These are phyloP conservation scores for bread wheat (Triticum aestivum) DNA, from an alignment of 176 grass and related monocot genomes.

Conservation along the genomic window IWGSC_CS_RefSeq_v2.1 NC_057807.1:262665216-262665715, in stretches of 20 bases:
- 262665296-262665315: conserved; percentile 61
- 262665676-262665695: conserved; percentile 90
- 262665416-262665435: conserved; percentile 50
- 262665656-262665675: conserved; percentile 81
- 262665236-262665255: conserved; percentile 74
- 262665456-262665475: conserved; percentile 78
- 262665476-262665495: conserved; percentile 83
- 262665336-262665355: conserved; percentile 89
- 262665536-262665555: conserved; percentile 77
- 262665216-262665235: conserved; percentile 58
- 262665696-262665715: conserved; percentile 78
- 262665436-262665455: conserved; percentile 56
- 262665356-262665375: conserved; percentile 83
- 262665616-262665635: conserved; percentile 85
- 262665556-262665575: conserved; percentile 86
- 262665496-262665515: conserved; percentile 82
- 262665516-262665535: conserved; percentile 55
- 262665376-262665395: conserved; percentile 86
- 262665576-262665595: conserved; percentile 63
- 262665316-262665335: conserved; percentile 81
- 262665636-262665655: conserved; percentile 69
- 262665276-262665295: conserved; percentile 66
- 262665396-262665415: conserved; percentile 79
- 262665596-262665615: conserved; percentile 80
- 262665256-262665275: conserved; percentile 84